Conservation (phyloP, 768 basidiomycete genomes). For the Harrya chromipes region DNA sequence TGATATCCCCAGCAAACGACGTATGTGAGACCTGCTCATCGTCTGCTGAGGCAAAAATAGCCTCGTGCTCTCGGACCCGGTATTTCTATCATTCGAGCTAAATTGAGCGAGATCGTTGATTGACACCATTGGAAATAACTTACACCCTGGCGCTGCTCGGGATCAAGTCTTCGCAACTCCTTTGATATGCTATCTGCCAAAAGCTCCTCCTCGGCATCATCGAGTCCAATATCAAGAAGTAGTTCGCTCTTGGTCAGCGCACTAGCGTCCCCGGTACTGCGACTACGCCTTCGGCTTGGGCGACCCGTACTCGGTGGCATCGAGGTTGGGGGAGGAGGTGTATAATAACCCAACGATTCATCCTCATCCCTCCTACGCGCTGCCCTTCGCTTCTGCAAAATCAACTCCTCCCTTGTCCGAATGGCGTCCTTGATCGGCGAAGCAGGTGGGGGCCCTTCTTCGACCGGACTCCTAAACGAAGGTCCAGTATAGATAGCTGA, state of each 20-base stretch:
- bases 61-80: constrained; percentile 74
- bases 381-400: constrained; percentile 67
- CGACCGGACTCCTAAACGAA: constrained; percentile 33
- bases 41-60: constrained; percentile 79
- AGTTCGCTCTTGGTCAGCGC: constrained; percentile 33
- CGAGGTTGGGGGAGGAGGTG: constrained; percentile 28
- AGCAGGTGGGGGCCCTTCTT: constrained; percentile 34
- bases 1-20: constrained; percentile 75
- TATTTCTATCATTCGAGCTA: constrained; percentile 54
- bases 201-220: constrained; percentile 47
- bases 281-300: constrained; percentile 63
- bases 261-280: constrained; percentile 75
- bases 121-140: constrained; percentile 4
- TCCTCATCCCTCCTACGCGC: constrained; percentile 54
- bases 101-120: constrained; percentile 1
- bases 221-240: constrained; percentile 38
- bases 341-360: constrained; percentile 36
- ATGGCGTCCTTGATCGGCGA: constrained; percentile 68
- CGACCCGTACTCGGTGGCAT: constrained; percentile 36
- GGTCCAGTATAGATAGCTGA: constrained; percentile 34
- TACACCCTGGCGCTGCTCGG: constrained; percentile 27
- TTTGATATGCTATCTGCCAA: constrained; percentile 70
- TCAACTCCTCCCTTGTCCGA: constrained; percentile 59
- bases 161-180: constrained; percentile 61
- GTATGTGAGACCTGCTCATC: constrained; percentile 69